These are phyloP conservation scores for Fusarium mundagurra DNA, from an alignment of 2,329 filamentous ascomycete species.

Conservation along the genomic window DNA sequence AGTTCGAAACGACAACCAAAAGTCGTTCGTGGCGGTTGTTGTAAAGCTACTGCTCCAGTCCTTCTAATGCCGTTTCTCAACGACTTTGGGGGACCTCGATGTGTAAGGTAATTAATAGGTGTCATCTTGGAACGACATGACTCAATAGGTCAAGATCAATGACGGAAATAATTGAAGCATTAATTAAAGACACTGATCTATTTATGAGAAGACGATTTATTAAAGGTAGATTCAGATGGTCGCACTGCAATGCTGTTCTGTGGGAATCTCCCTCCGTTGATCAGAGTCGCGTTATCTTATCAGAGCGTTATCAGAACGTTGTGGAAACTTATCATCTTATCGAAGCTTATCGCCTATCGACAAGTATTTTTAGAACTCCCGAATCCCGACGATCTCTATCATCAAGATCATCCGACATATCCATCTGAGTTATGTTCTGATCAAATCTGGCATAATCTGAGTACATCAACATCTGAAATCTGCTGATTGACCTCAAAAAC, in stretches of 20 bases:
- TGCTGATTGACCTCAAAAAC: neutral
- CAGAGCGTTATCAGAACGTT: rapidly evolving
- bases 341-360: neutral
- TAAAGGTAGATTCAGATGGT: no score
- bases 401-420: neutral
- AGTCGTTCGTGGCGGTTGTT: neutral
- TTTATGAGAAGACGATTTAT: no score
- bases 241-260: neutral
- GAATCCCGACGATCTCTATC: neutral
- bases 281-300: neutral
- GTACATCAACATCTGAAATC: neutral
- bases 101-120: rapidly evolving
- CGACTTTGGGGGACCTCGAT: rapidly evolving
- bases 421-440: neutral
- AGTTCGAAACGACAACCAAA: rapidly evolving
- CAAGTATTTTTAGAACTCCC: neutral
- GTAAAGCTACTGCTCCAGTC: rapidly evolving
- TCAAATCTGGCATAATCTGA: conserved; percentile 1
- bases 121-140: rapidly evolving
- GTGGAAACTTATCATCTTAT: neutral
- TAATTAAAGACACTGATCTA: no score
- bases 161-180: no score
- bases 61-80: rapidly evolving
- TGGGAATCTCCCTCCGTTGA: rapidly evolving
- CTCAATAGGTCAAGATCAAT: no score